Evolutionary conservation across 371 early-diverging fungal genomes (phyloP).

Genomic region (Mucor irregularis): DNA sequence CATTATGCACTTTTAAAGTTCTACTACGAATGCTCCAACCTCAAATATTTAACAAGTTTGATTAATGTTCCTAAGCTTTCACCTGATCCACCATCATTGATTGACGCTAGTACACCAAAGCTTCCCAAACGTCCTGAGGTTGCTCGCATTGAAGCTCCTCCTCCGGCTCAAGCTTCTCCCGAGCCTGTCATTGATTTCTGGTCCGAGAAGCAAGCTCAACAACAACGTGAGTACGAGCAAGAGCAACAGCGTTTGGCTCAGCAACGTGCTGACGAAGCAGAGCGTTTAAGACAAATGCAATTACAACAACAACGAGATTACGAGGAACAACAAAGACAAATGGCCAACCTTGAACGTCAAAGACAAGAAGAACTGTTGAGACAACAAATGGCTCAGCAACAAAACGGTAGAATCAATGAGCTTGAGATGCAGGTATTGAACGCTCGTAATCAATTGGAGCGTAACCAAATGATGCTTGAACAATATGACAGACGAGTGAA

Average conservation of each 20-base stretch:
- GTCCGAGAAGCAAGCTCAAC: conserved; percentile 67
- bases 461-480: conserved; percentile 80
- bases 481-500: conserved; percentile 81
- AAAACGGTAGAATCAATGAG: conserved; percentile 74
- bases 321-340: conserved; percentile 72
- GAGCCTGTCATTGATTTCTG: conserved; percentile 63
- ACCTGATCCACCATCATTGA: conserved; percentile 73
- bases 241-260: conserved; percentile 65
- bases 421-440: conserved; percentile 79
- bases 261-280: conserved; percentile 63
- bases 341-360: conserved; percentile 67
- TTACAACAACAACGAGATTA: conserved; percentile 74
- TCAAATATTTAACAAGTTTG: conserved; percentile 90
- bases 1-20: conserved; percentile 88
- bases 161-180: conserved; percentile 57
- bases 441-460: conserved; percentile 75
- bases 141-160: conserved; percentile 26
- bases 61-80: conserved; percentile 90
- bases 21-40: conserved; percentile 88
- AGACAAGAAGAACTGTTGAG: conserved; percentile 68
- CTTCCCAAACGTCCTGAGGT: conserved; percentile 38
- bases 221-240: conserved; percentile 73
- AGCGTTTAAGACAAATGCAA: conserved; percentile 55
- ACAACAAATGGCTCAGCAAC: conserved; percentile 75
- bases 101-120: conserved; percentile 49